A percentile compares a stretch with the other conserved stretches of the same genome.
Conservation (phyloP, 176 grass and related monocot species). For the Paspalum vaginatum region DNA sequence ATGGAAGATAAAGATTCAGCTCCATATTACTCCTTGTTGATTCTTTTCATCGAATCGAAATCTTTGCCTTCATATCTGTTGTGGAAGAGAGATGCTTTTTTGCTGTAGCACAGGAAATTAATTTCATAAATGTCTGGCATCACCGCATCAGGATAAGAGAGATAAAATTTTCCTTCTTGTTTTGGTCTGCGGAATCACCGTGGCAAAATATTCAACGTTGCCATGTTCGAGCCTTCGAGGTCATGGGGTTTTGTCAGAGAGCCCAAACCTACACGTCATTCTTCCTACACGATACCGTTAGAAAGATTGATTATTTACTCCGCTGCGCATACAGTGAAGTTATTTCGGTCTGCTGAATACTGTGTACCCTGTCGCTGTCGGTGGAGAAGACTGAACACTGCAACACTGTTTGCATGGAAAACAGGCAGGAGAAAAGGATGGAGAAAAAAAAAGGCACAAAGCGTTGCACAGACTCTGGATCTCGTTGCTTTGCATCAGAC, state of each 20-base stretch:
- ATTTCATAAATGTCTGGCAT: neutral
- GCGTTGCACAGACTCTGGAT: neutral
- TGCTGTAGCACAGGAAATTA: neutral
- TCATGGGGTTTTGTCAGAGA: neutral
- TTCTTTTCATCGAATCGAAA: neutral
- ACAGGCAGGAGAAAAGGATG: neutral
- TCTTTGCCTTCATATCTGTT: neutral
- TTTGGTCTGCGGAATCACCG: neutral
- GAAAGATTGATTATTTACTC: conserved; percentile 5
- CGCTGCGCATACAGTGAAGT: neutral
- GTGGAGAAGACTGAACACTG: neutral
- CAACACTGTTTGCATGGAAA: neutral
- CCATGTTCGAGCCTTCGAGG: neutral
- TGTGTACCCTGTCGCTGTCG: conserved; percentile 24
- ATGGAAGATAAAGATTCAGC: neutral
- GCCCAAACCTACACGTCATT: neutral
- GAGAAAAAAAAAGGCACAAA: neutral
- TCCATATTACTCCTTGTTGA: neutral
- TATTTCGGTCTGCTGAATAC: neutral
- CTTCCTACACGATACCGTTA: too few species aligned
- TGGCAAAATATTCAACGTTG: neutral
- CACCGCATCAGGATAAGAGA: too few species aligned
- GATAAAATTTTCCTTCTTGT: neutral
- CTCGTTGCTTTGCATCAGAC: conserved; percentile 11
- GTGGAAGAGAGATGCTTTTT: neutral